Evolutionary conservation across 129 eudicot species (phyloP).

Genomic region (Tanacetum coccineum): DNA sequence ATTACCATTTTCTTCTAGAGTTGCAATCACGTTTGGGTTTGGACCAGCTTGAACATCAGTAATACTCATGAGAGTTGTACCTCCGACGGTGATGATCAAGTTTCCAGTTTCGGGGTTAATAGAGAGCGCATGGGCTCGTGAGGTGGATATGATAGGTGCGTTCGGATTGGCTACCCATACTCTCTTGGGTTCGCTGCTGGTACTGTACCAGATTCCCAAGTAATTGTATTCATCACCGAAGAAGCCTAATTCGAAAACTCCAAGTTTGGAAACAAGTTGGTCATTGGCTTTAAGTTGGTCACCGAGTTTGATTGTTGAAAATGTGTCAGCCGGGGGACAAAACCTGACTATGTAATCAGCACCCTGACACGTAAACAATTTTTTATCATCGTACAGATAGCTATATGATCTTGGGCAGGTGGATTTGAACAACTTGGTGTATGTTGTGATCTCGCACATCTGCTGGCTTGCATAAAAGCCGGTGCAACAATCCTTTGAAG

Average conservation of each 20-base stretch:
- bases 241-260: not conserved
- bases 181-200: too few relatives aligned
- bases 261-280: not conserved
- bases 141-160: not conserved
- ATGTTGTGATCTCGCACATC: too few relatives aligned
- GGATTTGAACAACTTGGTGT: too few relatives aligned
- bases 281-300: not conserved
- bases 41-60: not conserved
- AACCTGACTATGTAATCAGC: not conserved
- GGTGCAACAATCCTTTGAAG: too few relatives aligned
- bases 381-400: too few relatives aligned
- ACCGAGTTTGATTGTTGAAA: not conserved
- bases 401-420: too few relatives aligned
- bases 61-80: not conserved
- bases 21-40: not conserved
- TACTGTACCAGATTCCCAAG: not conserved
- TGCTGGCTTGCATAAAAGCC: too few relatives aligned
- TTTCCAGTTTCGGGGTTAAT: not conserved
- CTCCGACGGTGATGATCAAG: not conserved
- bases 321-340: not conserved
- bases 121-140: not conserved
- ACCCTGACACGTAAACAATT: too few relatives aligned
- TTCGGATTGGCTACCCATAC: not conserved
- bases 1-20: not conserved
- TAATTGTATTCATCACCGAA: not conserved